Evolutionary conservation across 2,329 filamentous ascomycete genomes (phyloP).

Genomic region (Biscogniauxia mediterranea): DNA sequence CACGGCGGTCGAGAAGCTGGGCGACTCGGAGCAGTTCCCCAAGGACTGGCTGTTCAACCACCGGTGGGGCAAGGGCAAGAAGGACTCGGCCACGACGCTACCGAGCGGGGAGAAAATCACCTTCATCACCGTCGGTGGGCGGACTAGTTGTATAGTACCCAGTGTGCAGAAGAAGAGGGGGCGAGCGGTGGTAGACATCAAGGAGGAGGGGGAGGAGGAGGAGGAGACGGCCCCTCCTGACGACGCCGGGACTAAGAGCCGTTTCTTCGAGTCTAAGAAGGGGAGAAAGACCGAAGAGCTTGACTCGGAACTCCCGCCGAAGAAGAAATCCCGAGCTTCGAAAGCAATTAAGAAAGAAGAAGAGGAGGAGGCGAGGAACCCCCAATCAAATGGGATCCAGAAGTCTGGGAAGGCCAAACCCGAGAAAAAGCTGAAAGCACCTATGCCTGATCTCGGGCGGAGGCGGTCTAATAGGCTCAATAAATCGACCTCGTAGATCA

Average conservation of each 20-base stretch:
- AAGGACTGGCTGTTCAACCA: slow-evolving; percentile 85
- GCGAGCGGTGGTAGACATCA: slow-evolving; percentile 37
- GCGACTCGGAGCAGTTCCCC: slow-evolving; percentile 81
- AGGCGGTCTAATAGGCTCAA: slow-evolving; percentile 28
- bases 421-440: slow-evolving; percentile 19
- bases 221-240: not conserved
- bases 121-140: slow-evolving; percentile 84
- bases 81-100: slow-evolving; percentile 62
- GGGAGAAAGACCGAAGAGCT: slow-evolving; percentile 10
- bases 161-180: slow-evolving; percentile 78
- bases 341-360: slow-evolving; percentile 26
- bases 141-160: slow-evolving; percentile 88
- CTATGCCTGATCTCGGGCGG: slow-evolving; percentile 19
- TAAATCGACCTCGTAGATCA: slow-evolving; percentile 13
- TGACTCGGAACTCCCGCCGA: slow-evolving; percentile 14
- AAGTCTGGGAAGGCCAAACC: slow-evolving; percentile 22
- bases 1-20: slow-evolving; percentile 73
- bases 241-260: slow-evolving; percentile 20
- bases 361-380: slow-evolving; percentile 20
- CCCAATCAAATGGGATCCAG: not conserved
- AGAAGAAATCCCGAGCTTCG: slow-evolving; percentile 21
- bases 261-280: slow-evolving; percentile 20
- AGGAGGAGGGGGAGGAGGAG: slow-evolving; percentile 32
- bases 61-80: slow-evolving; percentile 87
- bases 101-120: slow-evolving; percentile 84